Percentiles rank a stretch among this genome's conserved stretches.
These are phyloP conservation scores for Clathrospora elynae DNA, from an alignment of 2,329 filamentous ascomycete species.

Conservation along the genomic window DNA sequence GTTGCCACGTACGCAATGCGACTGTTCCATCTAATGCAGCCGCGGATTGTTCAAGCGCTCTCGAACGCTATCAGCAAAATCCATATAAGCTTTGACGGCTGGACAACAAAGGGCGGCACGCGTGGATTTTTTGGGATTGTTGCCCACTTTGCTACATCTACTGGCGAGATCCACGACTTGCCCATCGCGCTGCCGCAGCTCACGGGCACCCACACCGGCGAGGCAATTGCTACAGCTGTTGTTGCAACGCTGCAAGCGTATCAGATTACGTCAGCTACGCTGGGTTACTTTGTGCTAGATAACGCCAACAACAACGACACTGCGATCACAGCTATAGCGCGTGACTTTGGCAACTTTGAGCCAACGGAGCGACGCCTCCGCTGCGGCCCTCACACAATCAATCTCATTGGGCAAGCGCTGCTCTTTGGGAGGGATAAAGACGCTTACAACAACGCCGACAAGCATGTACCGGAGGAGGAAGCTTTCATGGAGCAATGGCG, in stretches of 20 bases:
- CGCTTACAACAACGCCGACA: constrained; percentile 2
- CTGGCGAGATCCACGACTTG: background rate
- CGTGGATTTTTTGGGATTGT: constrained; percentile 3
- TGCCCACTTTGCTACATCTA: constrained; percentile 1
- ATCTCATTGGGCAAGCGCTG: constrained; percentile 1
- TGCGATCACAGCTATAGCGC: no score
- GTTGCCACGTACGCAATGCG: no score
- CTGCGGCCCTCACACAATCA: constrained; percentile 3
- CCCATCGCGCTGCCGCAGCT: constrained; percentile 8
- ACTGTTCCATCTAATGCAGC: no score
- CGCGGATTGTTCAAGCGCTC: no score
- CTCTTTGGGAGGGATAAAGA: constrained; percentile 3
- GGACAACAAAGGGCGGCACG: no score
- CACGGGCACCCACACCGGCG: background rate
- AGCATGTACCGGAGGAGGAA: constrained; percentile 1
- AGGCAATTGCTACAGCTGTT: constrained; percentile 4
- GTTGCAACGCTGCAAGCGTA: constrained; percentile 1
- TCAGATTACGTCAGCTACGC: background rate
- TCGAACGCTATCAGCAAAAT: no score
- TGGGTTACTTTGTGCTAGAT: constrained; percentile 7
- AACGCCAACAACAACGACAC: constrained; percentile 2
- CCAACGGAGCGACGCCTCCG: constrained; percentile 1
- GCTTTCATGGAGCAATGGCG: constrained; percentile 2
- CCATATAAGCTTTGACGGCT: no score
- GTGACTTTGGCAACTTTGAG: background rate